Evolutionary conservation across 768 basidiomycete genomes (phyloP).

Genomic region (Russula emetica): DNA sequence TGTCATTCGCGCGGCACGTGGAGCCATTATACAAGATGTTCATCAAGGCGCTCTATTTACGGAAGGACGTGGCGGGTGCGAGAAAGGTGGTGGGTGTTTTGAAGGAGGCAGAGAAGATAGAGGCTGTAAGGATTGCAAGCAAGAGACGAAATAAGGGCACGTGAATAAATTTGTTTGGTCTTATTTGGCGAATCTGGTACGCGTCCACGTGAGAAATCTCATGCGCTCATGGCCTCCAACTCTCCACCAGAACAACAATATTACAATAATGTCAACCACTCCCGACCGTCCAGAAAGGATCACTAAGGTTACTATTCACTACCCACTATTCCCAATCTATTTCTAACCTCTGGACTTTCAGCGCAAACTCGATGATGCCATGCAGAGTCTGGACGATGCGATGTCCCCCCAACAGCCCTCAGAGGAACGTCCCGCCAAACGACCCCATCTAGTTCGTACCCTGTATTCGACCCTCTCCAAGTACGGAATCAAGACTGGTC

Average conservation of each 20-base stretch:
- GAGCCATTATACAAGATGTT: constrained; percentile 27
- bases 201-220: not conserved
- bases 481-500: constrained; percentile 62
- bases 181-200: not conserved
- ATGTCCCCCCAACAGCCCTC: constrained; percentile 38
- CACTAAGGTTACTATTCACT: constrained; percentile 4
- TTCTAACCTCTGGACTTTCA: constrained; percentile 31
- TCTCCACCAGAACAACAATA: constrained; percentile 3
- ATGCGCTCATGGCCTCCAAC: not conserved
- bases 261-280: not conserved
- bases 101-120: constrained; percentile 22
- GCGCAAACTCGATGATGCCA: constrained; percentile 81
- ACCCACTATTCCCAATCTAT: no score
- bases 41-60: constrained; percentile 24
- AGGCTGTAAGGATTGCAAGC: constrained; percentile 11
- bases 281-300: constrained; percentile 1
- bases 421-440: constrained; percentile 44
- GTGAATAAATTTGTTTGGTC: not conserved
- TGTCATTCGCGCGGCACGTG: constrained; percentile 25
- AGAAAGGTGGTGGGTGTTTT: constrained; percentile 24
- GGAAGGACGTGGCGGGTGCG: constrained; percentile 24
- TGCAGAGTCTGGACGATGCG: constrained; percentile 64
- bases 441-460: constrained; percentile 51
- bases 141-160: not conserved
- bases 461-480: constrained; percentile 76